These are phyloP conservation scores for Lyophyllum semitale DNA, from an alignment of 768 basidiomycete species.

Conservation along the genomic window DNA sequence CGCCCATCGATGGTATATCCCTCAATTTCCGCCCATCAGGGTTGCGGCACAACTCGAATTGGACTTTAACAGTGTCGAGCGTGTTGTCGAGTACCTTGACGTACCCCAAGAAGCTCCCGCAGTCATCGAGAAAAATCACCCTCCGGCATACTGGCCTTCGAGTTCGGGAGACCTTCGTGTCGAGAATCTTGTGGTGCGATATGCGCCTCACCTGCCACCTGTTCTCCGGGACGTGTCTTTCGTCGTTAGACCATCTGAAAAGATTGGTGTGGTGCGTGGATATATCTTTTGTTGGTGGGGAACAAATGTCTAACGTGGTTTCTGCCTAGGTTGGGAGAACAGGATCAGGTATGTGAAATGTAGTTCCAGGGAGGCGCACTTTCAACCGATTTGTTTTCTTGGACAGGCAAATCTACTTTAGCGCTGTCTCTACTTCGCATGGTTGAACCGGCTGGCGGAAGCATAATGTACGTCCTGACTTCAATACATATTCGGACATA, in stretches of 20 bases:
- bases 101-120: constrained; percentile 71
- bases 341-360: constrained; percentile 50
- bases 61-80: constrained; percentile 75
- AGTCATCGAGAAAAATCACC: constrained; percentile 51
- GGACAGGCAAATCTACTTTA: constrained; percentile 56
- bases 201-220: constrained; percentile 61
- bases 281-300: not conserved
- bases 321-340: constrained; percentile 60
- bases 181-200: constrained; percentile 60
- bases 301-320: not conserved
- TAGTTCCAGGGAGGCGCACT: not conserved
- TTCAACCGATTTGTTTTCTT: not conserved
- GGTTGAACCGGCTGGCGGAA: constrained; percentile 57
- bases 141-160: constrained; percentile 77
- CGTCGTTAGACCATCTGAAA: constrained; percentile 59
- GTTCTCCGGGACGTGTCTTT: constrained; percentile 63
- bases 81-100: constrained; percentile 70
- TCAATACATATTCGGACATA: not conserved
- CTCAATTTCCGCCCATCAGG: constrained; percentile 25
- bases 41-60: constrained; percentile 72
- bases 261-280: constrained; percentile 62
- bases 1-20: not conserved
- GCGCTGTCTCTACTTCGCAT: constrained; percentile 63
- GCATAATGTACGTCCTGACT: constrained; percentile 49
- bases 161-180: constrained; percentile 57